Evolutionary conservation across 2,329 filamentous ascomycete species (phyloP).

Genomic region (Botrytis deweyae): DNA sequence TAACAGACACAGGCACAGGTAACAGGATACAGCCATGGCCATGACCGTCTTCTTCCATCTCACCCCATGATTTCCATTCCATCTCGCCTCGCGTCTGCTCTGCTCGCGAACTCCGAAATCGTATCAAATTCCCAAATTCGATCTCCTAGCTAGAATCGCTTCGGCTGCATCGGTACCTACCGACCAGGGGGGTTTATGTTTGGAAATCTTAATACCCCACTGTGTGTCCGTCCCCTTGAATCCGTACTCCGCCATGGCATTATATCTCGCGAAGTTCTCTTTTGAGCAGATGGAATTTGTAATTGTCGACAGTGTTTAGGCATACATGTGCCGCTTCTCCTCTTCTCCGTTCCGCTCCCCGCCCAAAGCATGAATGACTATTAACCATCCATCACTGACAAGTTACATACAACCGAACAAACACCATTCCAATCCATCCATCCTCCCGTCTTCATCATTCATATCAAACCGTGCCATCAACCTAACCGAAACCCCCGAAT

Average conservation of each 20-base stretch:
- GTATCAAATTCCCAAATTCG: neutral
- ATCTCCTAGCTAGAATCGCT: neutral
- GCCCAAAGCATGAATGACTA: neutral
- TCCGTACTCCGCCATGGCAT: neutral
- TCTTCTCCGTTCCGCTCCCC: neutral
- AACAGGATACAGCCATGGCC: conserved; percentile 9
- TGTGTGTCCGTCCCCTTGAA: conserved; percentile 6
- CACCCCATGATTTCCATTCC: neutral
- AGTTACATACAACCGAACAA: no score
- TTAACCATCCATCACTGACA: neutral
- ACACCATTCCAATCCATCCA: neutral
- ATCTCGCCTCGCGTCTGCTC: conserved; percentile 6
- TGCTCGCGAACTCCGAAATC: neutral
- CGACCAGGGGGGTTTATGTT: conserved; percentile 8
- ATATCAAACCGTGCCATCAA: conserved; percentile 10
- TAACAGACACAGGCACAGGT: conserved; percentile 3
- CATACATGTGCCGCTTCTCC: neutral
- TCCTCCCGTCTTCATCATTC: conserved; percentile 4
- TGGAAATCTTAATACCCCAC: conserved; percentile 5
- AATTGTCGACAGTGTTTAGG: neutral
- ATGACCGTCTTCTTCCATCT: conserved; percentile 2
- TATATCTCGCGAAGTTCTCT: neutral
- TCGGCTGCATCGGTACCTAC: conserved; percentile 6
- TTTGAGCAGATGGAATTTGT: neutral
- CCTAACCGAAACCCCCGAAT: conserved; percentile 9